A percentile compares a stretch with the other conserved stretches of the same genome.
These are phyloP conservation scores for Mucor sp. DNA, from an alignment of 371 early-diverging fungal genomes.

Conservation along the genomic window DNA sequence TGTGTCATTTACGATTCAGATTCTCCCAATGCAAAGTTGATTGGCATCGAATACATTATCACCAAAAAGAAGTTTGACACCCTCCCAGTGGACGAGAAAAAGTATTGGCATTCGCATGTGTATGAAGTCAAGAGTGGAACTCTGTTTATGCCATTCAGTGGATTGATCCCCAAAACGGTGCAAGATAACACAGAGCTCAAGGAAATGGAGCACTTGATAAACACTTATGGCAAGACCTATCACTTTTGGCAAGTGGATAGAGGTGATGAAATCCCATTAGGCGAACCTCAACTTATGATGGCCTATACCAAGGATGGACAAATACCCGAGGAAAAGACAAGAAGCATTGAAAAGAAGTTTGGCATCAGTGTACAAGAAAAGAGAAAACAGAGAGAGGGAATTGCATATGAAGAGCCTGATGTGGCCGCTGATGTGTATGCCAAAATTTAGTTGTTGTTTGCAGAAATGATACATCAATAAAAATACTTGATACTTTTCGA, in stretches of 20 bases:
- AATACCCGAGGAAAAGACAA: background rate
- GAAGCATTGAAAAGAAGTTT: background rate
- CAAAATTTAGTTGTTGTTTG: background rate
- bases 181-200: slow-evolving; percentile 21
- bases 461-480: too few species aligned
- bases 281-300: slow-evolving; percentile 27
- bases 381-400: background rate
- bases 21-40: slow-evolving; percentile 37
- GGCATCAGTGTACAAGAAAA: background rate
- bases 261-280: slow-evolving; percentile 23
- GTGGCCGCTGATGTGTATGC: background rate
- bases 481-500: too few species aligned
- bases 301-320: slow-evolving; percentile 24
- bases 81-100: slow-evolving; percentile 43
- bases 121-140: slow-evolving; percentile 45
- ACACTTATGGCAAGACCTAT: slow-evolving; percentile 42
- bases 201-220: slow-evolving; percentile 24
- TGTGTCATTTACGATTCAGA: slow-evolving; percentile 53
- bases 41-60: slow-evolving; percentile 60
- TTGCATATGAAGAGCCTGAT: background rate
- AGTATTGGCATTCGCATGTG: slow-evolving; percentile 52
- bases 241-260: slow-evolving; percentile 40
- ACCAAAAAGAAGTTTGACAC: slow-evolving; percentile 44
- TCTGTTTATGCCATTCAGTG: background rate
- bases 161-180: slow-evolving; percentile 19